Evolutionary conservation across 139 green algal genomes (phyloP), one percentile per base, ranked within the genome.

Genomic region (Penium margaritaceum): DNA sequence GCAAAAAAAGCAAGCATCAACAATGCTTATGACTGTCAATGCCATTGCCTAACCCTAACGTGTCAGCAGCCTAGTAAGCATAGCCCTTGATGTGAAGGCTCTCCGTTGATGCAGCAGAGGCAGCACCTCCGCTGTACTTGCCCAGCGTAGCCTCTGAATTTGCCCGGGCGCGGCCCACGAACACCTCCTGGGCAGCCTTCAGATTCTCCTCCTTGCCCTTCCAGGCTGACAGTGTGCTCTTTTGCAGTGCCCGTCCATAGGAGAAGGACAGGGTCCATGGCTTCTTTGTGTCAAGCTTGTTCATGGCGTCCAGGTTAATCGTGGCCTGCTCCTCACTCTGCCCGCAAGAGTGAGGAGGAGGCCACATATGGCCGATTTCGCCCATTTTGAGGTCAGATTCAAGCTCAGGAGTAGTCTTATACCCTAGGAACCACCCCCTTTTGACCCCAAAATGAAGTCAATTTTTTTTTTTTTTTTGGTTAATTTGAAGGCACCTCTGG

Each of bases 11-110:
- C n/a, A n/a, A n/a, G n/a, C n/a, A n/a, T n/a, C n/a, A n/a, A n/a
- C n/a, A n/a, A n/a, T n/a, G n/a, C n/a, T n/a, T n/a, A n/a, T n/a
- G n/a, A n/a, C n/a, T n/a, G n/a, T n/a, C n/a, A n/a, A n/a, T n/a
- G n/a, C n/a, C n/a, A n/a, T n/a, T n/a, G n/a, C n/a, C n/a, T n/a
- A n/a, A n/a, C n/a, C n/a, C n/a, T n/a, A n/a, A n/a, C n/a, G n/a
- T n/a, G n/a, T n/a, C n/a, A n/a, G n/a, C n/a, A n/a, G n/a, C 72
- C 87, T 90, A 95, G 88, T 96, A 96, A 38, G 80, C 85, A 84
- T 96, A 96, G 70, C 87, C 90, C 89, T 96, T 96, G 88, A 97
- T 87, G 85, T 94, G 96, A 72, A 93, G 91, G 86, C 86, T 83
- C 84, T 95, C 67, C 63, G 58, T 86, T 34, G 90, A 86, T 21